Evolutionary conservation across 352 stramenopile genomes (phyloP), one percentile per base, ranked within the genome.

Genomic region (Pythium aphanidermatum): DNA sequence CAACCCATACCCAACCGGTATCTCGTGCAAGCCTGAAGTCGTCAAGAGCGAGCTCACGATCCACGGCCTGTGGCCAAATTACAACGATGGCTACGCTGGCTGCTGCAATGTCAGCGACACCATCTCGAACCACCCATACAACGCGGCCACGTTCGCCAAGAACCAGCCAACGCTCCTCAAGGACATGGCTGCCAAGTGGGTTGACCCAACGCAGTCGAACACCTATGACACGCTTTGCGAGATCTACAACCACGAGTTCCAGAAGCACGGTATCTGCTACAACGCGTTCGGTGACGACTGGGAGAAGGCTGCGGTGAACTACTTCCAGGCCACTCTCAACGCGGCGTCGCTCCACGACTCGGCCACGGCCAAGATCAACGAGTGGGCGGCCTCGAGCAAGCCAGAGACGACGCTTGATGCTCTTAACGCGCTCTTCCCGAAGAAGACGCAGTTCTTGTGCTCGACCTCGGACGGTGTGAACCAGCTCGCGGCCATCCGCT

Each of bases 1-100:
- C n/a, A 59, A 73, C 42, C 49, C 63, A 31, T 85, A 77, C 60
- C 77, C 77, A 32, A 56, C 67, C 26, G 77, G 77, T 24, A 68
- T 80, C 43, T 30, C 39, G 8, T 89, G 77, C 50, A 44, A 70
- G 28, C 42, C 41, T 0, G 38, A 65, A n/a, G 65, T 60, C 12
- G 74, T 66, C 31, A 62, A 65, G 44, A 75, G 52, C 38, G 65
- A 80, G 53, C 46, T 89, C 11, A 85, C 71, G 47, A 86, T 89
- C 67, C 76, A 89, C 54, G 76, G 76, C 0, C 47, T 89, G 28
- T 89, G 76, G 76, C 74, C 76, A 24, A 85, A 86, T 61, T 86
- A 89, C 58, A 60, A 83, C 51, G 70, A 82, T 44, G 76, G 74
- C 51, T 86, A 86, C 58, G 63, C 76, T 14, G 61, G 61, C 46